A percentile compares a stretch with the other conserved stretches of the same genome.
Conservation (phyloP, 441 rosid genomes). For the Viola pubescens region DNA sequence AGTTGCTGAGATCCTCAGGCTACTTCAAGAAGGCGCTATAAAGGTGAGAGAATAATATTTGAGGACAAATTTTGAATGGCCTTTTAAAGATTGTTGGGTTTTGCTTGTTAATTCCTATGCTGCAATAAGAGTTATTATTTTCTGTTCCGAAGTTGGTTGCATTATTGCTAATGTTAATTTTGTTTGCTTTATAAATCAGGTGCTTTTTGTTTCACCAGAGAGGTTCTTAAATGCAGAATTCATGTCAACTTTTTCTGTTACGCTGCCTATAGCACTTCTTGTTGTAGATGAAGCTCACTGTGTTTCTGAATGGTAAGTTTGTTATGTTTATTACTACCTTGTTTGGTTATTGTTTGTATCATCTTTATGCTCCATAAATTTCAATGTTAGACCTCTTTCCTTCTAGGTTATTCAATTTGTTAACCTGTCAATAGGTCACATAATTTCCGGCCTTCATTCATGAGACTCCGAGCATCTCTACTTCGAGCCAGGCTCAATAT, state of each 20-base stretch:
- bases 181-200: slow-evolving; percentile 37
- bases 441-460: slow-evolving; percentile 94
- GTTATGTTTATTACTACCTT: neutral
- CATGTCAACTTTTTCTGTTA: slow-evolving; percentile 50
- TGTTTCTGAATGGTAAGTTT: slow-evolving; percentile 83
- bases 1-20: slow-evolving; percentile 57
- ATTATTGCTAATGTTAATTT: slow-evolving; percentile 11
- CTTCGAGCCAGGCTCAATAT: slow-evolving; percentile 52
- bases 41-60: slow-evolving; percentile 37
- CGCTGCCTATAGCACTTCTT: slow-evolving; percentile 52
- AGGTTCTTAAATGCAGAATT: slow-evolving; percentile 72
- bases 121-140: too few species aligned
- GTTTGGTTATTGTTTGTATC: neutral
- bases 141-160: neutral
- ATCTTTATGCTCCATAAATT: neutral
- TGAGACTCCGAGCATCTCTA: slow-evolving; percentile 85
- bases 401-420: neutral
- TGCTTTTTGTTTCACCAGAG: slow-evolving; percentile 93
- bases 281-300: slow-evolving; percentile 99
- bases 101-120: too few species aligned
- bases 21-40: slow-evolving; percentile 55
- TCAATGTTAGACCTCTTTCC: neutral
- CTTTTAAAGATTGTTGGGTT: neutral
- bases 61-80: neutral
- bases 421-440: slow-evolving; percentile 58